Evolutionary conservation across 495 filamentous ascomycete species (phyloP), one percentile per base, ranked within the genome.

Genomic region (Friedmanniomyces simplex): DNA sequence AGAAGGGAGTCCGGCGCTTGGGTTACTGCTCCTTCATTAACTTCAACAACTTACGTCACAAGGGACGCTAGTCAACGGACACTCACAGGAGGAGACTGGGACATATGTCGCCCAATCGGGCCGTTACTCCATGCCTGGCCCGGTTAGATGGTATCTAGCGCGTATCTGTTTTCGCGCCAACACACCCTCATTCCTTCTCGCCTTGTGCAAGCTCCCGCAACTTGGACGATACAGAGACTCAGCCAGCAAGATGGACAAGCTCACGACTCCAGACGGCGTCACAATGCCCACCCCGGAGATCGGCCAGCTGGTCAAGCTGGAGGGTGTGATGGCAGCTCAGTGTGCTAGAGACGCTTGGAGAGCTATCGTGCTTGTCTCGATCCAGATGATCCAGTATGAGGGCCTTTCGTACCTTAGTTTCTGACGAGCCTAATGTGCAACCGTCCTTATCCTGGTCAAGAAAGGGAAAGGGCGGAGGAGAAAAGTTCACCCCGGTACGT

Each of bases 401-500:
- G 83, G 83, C 11, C 66, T 85, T 8, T 76, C 73, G 51, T 86
- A 85, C 55, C 52, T 86, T 1, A n/a, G n/a, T n/a, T n/a, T n/a
- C n/a, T n/a, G n/a, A n/a, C n/a, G n/a, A 66, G 76, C 77, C 8
- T 78, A 77, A 48, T 73, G 75, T 1, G 63, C 69, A 8, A 74
- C 77, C 7, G 81, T 83, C 58, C 61, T 82, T 5, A 50, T 80
- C 12, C 79, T 84, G 72, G 72, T 83, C 34, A 73, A 72, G 53
- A 83, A 69, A 58, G 82, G 82, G 5, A 73, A 74, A 56, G 54
- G 16, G 21, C 66, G 76, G 39, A 67, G 76, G 49, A 66, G 61
- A 54, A 58, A 51, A 76, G 72, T 49, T 66, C 69, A 1, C 50
- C 61, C 20, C 66, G 67, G 50, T 78, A 78, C 65, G 67, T 68